Evolutionary conservation across 2,329 filamentous ascomycete species (phyloP), one percentile per base, ranked within the genome.

Genomic region (Calonectria honghensis): DNA sequence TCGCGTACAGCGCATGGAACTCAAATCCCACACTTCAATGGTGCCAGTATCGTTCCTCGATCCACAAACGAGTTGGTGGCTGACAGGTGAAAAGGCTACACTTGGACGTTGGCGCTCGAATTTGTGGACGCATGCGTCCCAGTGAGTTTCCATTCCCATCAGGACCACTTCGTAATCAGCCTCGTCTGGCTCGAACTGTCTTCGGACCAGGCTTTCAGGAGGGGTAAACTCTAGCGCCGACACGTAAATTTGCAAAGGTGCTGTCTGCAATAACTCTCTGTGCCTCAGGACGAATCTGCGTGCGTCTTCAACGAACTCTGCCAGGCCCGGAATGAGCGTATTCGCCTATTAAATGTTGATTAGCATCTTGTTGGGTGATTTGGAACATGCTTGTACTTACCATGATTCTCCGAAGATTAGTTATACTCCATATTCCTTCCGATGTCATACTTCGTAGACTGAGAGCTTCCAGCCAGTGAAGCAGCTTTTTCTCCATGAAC

Each of bases 391-490:
- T 4, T 6, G 37, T 37, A 18, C 1, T 51, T 35, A 45, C 37
- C 13, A 61, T 4, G 4, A 69, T 29, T 2, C 10, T 10, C 9
- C 39, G 18, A 37, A 59, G 67, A 3, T 24, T 69, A 2, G 39
- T 6, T 7, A 73, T 18, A 20, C 54, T 68, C 2, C 18, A 48
- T 0, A 10, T 1, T 5, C 37, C 71, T 1, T 45, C 14, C 0
- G 6, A 7, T 6, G 66, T 7, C 82, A 72, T 45, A 76, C 73
- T 14, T 72, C 85, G 74, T 2, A 86, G 81, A 54, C 85, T 85
- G 1, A 88, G 80, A 52, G 85, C 82, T 73, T 89, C 86, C 4
- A 89, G 77, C 86, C 85, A 89, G 68, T 88, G 82, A 1, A 88
- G 81, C 3, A n/a, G 72, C 9, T 37, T 67, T 2, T 29, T 6